Conservation (phyloP, 179 eudicot species). For the Carnegiea gigantea region DNA sequence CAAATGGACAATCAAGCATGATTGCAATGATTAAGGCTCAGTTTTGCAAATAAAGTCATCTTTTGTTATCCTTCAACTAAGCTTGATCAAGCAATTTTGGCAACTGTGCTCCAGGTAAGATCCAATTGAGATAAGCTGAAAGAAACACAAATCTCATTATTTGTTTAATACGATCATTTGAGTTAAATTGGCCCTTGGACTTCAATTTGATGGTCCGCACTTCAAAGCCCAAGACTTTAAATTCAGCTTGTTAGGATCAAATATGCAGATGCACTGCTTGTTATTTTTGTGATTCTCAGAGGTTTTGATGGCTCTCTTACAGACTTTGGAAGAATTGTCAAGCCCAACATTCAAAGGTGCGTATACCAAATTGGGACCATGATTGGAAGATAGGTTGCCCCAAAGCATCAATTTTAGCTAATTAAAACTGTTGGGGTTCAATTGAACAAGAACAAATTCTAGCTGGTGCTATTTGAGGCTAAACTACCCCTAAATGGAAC, state of each 20-base stretch:
- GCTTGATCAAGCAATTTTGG: not conserved
- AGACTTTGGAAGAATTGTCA: not conserved
- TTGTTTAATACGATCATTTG: too few relatives aligned
- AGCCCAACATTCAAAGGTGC: not conserved
- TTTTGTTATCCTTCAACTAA: not conserved
- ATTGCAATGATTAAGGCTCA: not conserved
- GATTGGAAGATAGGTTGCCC: not conserved
- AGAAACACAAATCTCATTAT: not conserved
- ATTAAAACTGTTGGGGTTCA: too few relatives aligned
- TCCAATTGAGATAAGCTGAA: not conserved
- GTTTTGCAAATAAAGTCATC: not conserved
- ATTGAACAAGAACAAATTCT: not conserved
- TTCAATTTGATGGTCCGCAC: not conserved
- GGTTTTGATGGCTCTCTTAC: not conserved
- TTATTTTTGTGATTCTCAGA: not conserved
- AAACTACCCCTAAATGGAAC: not conserved
- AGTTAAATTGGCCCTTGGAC: not conserved
- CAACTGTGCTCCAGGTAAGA: not conserved
- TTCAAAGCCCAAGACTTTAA: not conserved
- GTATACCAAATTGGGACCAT: not conserved
- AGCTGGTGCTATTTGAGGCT: not conserved
- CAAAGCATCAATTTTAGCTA: not conserved
- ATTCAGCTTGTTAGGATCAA: not conserved
- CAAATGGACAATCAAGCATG: not conserved
- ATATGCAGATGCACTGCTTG: not conserved